These are phyloP conservation scores for Phaeosphaeriaceae sp. DNA, from an alignment of 2,329 filamentous ascomycete species.

Conservation along the genomic window DNA sequence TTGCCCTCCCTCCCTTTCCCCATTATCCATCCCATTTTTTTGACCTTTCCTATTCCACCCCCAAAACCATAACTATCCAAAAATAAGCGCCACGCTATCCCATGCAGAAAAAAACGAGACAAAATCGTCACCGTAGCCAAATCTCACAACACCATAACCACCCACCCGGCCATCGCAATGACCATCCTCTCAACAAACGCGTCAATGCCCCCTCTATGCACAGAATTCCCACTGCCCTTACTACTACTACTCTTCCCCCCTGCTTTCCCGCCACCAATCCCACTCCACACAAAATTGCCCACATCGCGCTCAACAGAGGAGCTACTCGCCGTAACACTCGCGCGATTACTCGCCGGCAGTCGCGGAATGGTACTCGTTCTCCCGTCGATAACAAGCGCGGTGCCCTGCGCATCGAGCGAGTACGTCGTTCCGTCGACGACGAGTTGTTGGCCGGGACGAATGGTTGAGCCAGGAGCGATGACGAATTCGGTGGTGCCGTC, in stretches of 20 bases:
- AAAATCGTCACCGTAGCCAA: too few relatives aligned
- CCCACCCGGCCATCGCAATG: constrained; percentile 37
- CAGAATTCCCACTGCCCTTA: constrained; percentile 16
- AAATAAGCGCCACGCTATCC: too few relatives aligned
- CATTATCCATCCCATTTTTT: too few relatives aligned
- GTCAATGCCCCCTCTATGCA: constrained; percentile 21
- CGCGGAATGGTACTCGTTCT: constrained; percentile 36
- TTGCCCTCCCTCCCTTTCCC: too few relatives aligned
- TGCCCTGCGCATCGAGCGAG: constrained; percentile 31
- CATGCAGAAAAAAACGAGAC: background rate
- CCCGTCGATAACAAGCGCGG: constrained; percentile 41
- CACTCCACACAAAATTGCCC: constrained; percentile 36
- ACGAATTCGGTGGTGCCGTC: constrained; percentile 37
- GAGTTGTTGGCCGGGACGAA: constrained; percentile 30
- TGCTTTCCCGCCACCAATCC: constrained; percentile 23
- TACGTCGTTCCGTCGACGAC: constrained; percentile 39
- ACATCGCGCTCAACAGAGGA: constrained; percentile 13
- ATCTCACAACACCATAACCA: constrained; percentile 30
- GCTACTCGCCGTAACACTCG: constrained; percentile 24
- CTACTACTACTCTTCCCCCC: constrained; percentile 11
- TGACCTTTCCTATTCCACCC: too few relatives aligned
- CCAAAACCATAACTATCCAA: too few relatives aligned
- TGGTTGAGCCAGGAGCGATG: constrained; percentile 26
- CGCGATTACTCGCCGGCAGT: constrained; percentile 34
- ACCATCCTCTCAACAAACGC: constrained; percentile 34